A percentile compares a stretch with the other conserved stretches of the same genome.
These are phyloP conservation scores for Bimuria novae-zelandiae DNA, from an alignment of 2,329 filamentous ascomycete species.

Conservation along the genomic window DNA sequence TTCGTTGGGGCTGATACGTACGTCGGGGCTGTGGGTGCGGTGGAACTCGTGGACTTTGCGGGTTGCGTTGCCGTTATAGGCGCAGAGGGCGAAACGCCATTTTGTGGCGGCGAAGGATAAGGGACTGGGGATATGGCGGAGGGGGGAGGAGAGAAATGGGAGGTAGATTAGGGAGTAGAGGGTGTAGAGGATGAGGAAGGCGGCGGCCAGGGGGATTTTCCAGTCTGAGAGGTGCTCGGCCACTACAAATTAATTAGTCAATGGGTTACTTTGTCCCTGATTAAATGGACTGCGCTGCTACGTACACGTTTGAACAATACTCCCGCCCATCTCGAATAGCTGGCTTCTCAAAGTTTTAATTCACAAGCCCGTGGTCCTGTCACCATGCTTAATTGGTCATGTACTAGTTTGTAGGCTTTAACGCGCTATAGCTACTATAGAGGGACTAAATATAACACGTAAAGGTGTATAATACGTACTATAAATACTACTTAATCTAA, in stretches of 20 bases:
- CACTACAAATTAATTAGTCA: background rate
- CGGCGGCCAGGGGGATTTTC: background rate
- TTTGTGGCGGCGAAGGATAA: conserved; percentile 49
- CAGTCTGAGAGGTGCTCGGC: background rate
- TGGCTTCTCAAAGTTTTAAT: background rate
- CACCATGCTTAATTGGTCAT: background rate
- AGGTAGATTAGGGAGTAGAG: conserved; percentile 8
- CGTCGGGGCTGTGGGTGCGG: conserved; percentile 23
- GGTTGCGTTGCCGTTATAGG: conserved; percentile 51
- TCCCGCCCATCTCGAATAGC: background rate
- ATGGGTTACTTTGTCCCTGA: background rate
- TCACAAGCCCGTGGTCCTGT: background rate
- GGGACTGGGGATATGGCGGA: conserved; percentile 43
- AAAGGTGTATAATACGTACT: too few relatives aligned
- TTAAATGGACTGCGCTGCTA: background rate
- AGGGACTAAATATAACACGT: too few relatives aligned
- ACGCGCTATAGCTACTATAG: too few relatives aligned
- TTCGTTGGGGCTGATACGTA: conserved; percentile 20
- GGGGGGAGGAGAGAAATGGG: background rate
- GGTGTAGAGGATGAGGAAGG: background rate
- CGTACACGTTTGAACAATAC: background rate
- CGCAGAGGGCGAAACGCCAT: conserved; percentile 54
- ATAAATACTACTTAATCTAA: too few relatives aligned
- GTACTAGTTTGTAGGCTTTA: too few relatives aligned
- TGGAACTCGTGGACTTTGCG: conserved; percentile 52